Base-by-base conservation (phyloP, 352 stramenopile species). In the Phytopythium litorale region DNA sequence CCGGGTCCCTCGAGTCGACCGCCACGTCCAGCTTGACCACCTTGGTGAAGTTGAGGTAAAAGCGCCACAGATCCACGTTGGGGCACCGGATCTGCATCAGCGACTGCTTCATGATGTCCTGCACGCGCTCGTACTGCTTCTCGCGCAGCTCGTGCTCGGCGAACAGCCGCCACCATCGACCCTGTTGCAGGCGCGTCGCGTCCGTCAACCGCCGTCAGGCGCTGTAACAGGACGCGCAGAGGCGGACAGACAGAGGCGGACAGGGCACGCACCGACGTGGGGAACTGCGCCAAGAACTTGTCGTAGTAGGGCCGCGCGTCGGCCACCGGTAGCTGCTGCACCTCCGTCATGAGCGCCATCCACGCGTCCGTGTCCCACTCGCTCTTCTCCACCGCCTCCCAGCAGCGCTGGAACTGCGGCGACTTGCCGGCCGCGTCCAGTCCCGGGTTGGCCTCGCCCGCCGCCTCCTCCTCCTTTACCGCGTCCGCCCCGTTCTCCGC, bases 31-130 rank as follows among this genome's bases (percentile, higher is more conserved):
- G 69, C 53, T 92, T 88, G 3, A 88, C 83, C 52, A 91, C 83
- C 61, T 93, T 92, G 33, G 85, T 94, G 57, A 96, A 94, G 64
- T 87, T 85, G 33, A 96, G 71, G 68, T 96, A 96, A 52, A 96
- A 94, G 4, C 83, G 72, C 87, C 87, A 96, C 19, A 96, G 72
- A 18, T 96, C 87, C 52, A 96, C 73, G 51, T 94, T 71, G 25
- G 84, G 85, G 56, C 84, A 93, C 21, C 85, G 79, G 48, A 94
- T 62, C 69, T 93, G 75, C 78, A 94, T 91, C 35, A 96, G 79
- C 59, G 85, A 92, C 70, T 91, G 92, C 67, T 91, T 89, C 54
- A 96, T 92, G 66, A 96, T 91, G 58, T 87, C 82, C 60, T 93
- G 87, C 23, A 94, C 87, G 56, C 84, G 84, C 53, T 94, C 82